Conservation (phyloP, 1,139 yeast species). For the Suhomyces coccinellae region DNA sequence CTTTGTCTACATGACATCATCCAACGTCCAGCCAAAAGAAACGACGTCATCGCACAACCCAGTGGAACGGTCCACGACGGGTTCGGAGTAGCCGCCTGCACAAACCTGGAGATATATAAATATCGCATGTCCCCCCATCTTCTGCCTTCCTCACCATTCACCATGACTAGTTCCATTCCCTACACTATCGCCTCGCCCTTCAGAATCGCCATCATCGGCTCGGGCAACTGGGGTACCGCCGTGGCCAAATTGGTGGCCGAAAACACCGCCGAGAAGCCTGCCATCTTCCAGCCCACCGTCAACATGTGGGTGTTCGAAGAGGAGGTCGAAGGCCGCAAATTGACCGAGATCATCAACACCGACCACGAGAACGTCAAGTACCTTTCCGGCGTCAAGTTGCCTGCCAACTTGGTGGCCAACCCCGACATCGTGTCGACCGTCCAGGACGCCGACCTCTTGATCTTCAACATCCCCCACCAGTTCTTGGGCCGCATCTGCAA, state of each 20-base stretch:
- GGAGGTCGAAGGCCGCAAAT: constrained; percentile 41
- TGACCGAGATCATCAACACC: constrained; percentile 46
- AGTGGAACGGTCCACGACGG: constrained; percentile 7
- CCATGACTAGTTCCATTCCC: constrained; percentile 35
- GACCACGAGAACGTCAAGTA: constrained; percentile 49
- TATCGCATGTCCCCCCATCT: neutral
- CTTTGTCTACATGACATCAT: constrained; percentile 11
- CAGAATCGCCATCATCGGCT: constrained; percentile 45
- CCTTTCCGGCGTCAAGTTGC: constrained; percentile 47
- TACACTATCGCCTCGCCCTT: constrained; percentile 42
- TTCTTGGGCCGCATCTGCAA: constrained; percentile 42
- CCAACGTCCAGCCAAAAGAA: constrained; percentile 8
- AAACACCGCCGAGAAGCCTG: constrained; percentile 43
- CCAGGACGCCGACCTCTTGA: constrained; percentile 45
- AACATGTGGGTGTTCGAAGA: constrained; percentile 54
- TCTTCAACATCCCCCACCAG: constrained; percentile 52
- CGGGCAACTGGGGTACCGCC: constrained; percentile 54
- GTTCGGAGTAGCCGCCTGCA: constrained; percentile 7
- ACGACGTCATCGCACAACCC: constrained; percentile 11
- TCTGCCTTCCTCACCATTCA: constrained; percentile 6
- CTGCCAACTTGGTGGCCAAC: constrained; percentile 41
- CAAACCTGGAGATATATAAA: constrained; percentile 4
- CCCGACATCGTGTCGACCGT: constrained; percentile 43
- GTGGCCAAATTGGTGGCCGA: constrained; percentile 50
- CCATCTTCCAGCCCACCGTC: constrained; percentile 38